These are phyloP conservation scores for Paradendryphiella salina DNA, from an alignment of 2,329 filamentous ascomycete species.

Conservation along the genomic window DNA sequence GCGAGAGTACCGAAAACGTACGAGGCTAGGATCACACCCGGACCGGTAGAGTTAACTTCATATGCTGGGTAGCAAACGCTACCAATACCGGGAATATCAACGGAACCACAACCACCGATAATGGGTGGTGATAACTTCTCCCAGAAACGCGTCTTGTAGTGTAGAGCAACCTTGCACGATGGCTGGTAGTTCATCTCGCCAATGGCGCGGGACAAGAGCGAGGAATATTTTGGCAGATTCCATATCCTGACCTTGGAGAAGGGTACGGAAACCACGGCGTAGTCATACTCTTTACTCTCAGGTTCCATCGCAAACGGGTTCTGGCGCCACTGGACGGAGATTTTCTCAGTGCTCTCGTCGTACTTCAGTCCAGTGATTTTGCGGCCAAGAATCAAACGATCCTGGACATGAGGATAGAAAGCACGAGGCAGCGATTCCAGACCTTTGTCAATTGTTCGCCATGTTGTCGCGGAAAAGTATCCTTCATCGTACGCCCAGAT, in stretches of 20 bases:
- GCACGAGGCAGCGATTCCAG: constrained; percentile 63
- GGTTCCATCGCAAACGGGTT: constrained; percentile 50
- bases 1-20: constrained; percentile 58
- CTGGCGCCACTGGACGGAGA: constrained; percentile 62
- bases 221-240: constrained; percentile 60
- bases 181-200: constrained; percentile 55
- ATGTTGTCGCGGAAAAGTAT: constrained; percentile 63
- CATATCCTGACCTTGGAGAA: constrained; percentile 67
- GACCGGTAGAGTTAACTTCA: constrained; percentile 65
- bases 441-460: constrained; percentile 67
- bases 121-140: constrained; percentile 60
- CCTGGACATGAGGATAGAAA: constrained; percentile 64
- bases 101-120: constrained; percentile 64
- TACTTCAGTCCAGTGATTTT: constrained; percentile 62
- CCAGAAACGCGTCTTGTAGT: constrained; percentile 68
- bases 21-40: constrained; percentile 64
- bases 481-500: constrained; percentile 54
- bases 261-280: constrained; percentile 66
- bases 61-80: constrained; percentile 69
- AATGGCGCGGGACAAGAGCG: constrained; percentile 56
- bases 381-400: constrained; percentile 60
- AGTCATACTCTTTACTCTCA: constrained; percentile 62
- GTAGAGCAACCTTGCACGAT: constrained; percentile 64
- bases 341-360: constrained; percentile 55
- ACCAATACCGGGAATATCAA: constrained; percentile 64